These are phyloP conservation scores for Cryptosporidium ryanae DNA, from an alignment of 169 alveolate genomes.

Conservation along the genomic window DNA sequence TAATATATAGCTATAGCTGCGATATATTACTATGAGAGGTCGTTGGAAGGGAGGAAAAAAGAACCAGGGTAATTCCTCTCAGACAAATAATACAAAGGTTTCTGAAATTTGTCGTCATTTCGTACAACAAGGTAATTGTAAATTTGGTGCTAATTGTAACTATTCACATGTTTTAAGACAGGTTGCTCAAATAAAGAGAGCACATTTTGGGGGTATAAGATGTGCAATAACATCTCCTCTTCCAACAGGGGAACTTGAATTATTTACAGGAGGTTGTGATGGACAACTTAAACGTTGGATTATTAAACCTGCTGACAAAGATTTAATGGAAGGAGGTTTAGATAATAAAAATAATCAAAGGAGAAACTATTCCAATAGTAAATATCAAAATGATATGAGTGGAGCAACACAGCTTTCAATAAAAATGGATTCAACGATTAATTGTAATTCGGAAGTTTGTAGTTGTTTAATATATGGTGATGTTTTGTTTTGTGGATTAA, in stretches of 20 bases:
- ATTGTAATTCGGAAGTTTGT: constrained; percentile 72
- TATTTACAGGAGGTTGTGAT: constrained; percentile 73
- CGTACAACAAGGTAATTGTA: constrained; percentile 73
- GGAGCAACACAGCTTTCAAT: constrained; percentile 69
- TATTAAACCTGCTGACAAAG: constrained; percentile 56
- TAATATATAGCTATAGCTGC: neutral
- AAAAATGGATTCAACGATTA: constrained; percentile 59
- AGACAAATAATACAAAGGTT: constrained; percentile 47
- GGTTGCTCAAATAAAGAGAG: constrained; percentile 54
- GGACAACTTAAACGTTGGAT: constrained; percentile 69
- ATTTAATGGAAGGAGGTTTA: constrained; percentile 3
- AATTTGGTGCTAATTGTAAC: constrained; percentile 57
- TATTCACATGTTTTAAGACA: constrained; percentile 66
- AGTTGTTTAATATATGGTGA: constrained; percentile 74
- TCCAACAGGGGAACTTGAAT: constrained; percentile 70
- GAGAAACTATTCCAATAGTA: constrained; percentile 18
- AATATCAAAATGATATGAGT: constrained; percentile 62
- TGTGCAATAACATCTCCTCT: constrained; percentile 72
- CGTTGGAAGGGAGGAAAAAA: constrained; percentile 75
- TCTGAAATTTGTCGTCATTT: constrained; percentile 67
- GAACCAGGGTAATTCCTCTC: constrained; percentile 39
- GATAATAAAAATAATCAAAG: constrained; percentile 6
- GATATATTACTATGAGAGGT: constrained; percentile 37
- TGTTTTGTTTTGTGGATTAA: constrained; percentile 66
- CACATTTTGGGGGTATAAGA: constrained; percentile 71